Conservation (phyloP, 768 basidiomycete species). For the Kwoniella sp. region DNA sequence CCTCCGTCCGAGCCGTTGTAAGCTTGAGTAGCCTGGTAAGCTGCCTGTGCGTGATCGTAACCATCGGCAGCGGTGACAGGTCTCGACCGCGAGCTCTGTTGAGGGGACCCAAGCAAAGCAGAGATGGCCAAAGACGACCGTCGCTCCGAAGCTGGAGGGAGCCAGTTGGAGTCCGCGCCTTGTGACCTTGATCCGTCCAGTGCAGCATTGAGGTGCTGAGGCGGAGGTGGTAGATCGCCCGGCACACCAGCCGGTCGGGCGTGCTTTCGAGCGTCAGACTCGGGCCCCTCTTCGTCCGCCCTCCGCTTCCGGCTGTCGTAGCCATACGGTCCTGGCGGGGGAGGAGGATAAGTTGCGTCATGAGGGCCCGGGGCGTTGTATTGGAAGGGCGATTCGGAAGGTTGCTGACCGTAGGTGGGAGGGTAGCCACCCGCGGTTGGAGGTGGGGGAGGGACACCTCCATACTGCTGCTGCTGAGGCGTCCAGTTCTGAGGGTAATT, state of each 20-base stretch:
- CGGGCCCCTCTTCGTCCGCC: constrained; percentile 17
- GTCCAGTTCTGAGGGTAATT: constrained; percentile 18
- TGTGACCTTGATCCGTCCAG: constrained; percentile 4
- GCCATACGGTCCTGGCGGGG: constrained; percentile 3
- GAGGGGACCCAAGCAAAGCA: constrained; percentile 41
- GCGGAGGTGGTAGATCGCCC: constrained; percentile 1
- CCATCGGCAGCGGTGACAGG: constrained; percentile 20
- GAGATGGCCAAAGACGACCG: constrained; percentile 43
- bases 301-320: constrained; percentile 32
- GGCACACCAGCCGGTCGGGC: constrained; percentile 1
- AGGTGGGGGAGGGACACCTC: constrained; percentile 19
- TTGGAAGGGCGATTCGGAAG: constrained; percentile 37
- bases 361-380: constrained; percentile 25
- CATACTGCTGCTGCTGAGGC: constrained; percentile 15
- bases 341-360: constrained; percentile 7
- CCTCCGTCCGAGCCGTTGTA: background rate
- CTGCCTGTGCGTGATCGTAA: constrained; percentile 16
- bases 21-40: constrained; percentile 11
- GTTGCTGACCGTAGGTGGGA: constrained; percentile 5
- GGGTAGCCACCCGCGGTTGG: constrained; percentile 21
- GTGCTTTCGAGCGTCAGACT: constrained; percentile 19
- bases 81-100: constrained; percentile 30
- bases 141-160: constrained; percentile 37
- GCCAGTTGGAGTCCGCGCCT: constrained; percentile 24
- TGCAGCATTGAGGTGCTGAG: constrained; percentile 20